These are phyloP conservation scores for Auriscalpium microsporum DNA, from an alignment of 768 basidiomycete genomes.

Conservation along the genomic window DNA sequence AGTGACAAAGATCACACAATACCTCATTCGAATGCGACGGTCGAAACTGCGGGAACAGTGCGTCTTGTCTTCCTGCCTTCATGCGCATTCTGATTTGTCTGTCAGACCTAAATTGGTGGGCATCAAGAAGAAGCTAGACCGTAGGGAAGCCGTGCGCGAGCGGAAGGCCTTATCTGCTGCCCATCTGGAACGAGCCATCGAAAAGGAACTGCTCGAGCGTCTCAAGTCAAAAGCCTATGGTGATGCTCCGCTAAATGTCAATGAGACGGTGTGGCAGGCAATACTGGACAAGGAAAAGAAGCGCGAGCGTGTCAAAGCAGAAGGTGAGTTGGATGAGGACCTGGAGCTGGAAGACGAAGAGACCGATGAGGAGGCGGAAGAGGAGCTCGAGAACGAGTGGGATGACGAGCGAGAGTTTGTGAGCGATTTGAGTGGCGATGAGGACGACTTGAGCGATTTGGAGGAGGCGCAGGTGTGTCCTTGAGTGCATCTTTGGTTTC, in stretches of 20 bases:
- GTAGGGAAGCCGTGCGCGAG: conserved; percentile 86
- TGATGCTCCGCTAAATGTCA: conserved; percentile 94
- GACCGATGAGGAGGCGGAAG: conserved; percentile 39
- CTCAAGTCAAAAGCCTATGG: conserved; percentile 96
- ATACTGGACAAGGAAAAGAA: conserved; percentile 73
- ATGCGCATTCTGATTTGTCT: background rate
- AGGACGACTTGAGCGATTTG: conserved; percentile 54
- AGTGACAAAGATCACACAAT: conserved; percentile 97
- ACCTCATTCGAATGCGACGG: conserved; percentile 96
- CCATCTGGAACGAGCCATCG: conserved; percentile 88
- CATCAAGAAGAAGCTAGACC: conserved; percentile 94
- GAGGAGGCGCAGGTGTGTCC: conserved; percentile 59
- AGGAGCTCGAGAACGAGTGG: conserved; percentile 46
- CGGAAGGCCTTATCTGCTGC: conserved; percentile 95
- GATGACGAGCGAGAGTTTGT: conserved; percentile 59
- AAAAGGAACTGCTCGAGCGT: conserved; percentile 92
- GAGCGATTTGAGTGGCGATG: conserved; percentile 64
- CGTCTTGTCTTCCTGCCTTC: conserved; percentile 21
- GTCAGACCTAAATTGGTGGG: conserved; percentile 85
- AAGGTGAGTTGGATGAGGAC: conserved; percentile 32
- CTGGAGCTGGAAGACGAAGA: conserved; percentile 31
- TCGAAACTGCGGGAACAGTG: conserved; percentile 81
- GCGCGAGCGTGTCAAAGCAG: conserved; percentile 35
- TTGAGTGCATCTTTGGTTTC: background rate
- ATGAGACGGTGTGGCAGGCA: conserved; percentile 92